A percentile compares a stretch with the other conserved stretches of the same genome.
These are phyloP conservation scores for Colletotrichum truncatum DNA, from an alignment of 2,329 filamentous ascomycete species.

Conservation along the genomic window DNA sequence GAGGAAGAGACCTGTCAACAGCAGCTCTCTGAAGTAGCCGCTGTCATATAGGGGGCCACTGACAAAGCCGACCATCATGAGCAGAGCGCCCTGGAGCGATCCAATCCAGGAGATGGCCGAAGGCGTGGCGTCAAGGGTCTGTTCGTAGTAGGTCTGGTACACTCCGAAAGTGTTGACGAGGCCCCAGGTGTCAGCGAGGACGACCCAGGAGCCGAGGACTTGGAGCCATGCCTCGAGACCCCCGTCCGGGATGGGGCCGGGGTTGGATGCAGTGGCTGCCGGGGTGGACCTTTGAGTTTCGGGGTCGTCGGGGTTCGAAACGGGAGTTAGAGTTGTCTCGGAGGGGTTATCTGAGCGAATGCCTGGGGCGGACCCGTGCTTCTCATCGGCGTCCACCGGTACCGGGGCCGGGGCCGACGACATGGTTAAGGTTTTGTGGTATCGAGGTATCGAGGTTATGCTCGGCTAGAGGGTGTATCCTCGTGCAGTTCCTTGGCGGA, in stretches of 20 bases:
- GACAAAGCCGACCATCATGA: constrained; percentile 50
- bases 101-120: constrained; percentile 57
- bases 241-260: constrained; percentile 33
- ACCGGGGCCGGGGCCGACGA: not conserved
- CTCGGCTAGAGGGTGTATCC: not conserved
- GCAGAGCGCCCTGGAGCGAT: constrained; percentile 50
- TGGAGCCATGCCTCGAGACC: constrained; percentile 38
- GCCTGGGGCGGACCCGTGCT: not conserved
- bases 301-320: not conserved
- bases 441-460: not conserved
- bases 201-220: constrained; percentile 35
- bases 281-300: not conserved
- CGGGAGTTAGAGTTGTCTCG: constrained; percentile 11
- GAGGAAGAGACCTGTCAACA: constrained; percentile 45
- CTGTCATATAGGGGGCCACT: constrained; percentile 52
- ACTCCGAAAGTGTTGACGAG: constrained; percentile 55
- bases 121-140: constrained; percentile 43
- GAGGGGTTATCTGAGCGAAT: not conserved
- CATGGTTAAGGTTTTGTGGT: not conserved
- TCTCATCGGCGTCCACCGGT: not conserved
- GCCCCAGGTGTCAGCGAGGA: constrained; percentile 37
- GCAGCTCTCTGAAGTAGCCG: constrained; percentile 49
- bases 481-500: constrained; percentile 3
- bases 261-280: constrained; percentile 4
- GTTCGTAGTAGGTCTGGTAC: constrained; percentile 55